Percentiles rank a stretch among this genome's conserved stretches.
Conservation (phyloP, 2,329 filamentous ascomycete species). For the Chaetomium olivaceum region DNA sequence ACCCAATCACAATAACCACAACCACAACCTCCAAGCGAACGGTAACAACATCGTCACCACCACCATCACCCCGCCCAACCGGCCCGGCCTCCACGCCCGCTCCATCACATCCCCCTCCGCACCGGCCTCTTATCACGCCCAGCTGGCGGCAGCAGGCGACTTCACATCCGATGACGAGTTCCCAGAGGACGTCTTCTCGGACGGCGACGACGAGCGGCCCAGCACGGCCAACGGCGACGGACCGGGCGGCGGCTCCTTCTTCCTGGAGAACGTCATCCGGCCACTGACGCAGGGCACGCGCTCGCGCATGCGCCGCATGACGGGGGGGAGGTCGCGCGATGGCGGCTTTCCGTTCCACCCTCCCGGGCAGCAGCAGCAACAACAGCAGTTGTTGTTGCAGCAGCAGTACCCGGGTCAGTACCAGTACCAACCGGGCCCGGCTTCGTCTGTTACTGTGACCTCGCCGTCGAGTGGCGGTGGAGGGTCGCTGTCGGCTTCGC, state of each 20-base stretch:
- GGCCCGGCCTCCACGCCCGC: constrained; percentile 74
- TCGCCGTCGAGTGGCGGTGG: not conserved
- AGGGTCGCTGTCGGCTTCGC: constrained; percentile 4
- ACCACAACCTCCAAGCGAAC: not conserved
- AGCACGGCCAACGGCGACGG: constrained; percentile 40
- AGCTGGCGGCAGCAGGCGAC: constrained; percentile 49
- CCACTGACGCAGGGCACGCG: constrained; percentile 59
- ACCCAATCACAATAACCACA: not conserved
- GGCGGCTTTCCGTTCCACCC: constrained; percentile 30
- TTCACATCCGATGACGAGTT: constrained; percentile 76
- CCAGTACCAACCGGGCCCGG: not conserved
- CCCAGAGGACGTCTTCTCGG: constrained; percentile 68
- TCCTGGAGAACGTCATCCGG: constrained; percentile 62
- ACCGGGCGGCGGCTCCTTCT: constrained; percentile 46
- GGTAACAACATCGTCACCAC: constrained; percentile 2
- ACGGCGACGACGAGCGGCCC: constrained; percentile 65
- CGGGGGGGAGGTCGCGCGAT: constrained; percentile 51
- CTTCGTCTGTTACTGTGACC: not conserved
- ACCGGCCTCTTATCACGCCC: constrained; percentile 55
- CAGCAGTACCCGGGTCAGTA: not conserved
- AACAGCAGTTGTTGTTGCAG: not conserved
- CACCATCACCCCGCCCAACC: constrained; percentile 38
- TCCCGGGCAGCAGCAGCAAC: not conserved
- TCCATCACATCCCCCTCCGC: constrained; percentile 81
- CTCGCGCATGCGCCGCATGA: constrained; percentile 62